Percentiles rank a stretch among this genome's conserved stretches.
Evolutionary conservation across 306 rosid genomes (phyloP).

Genomic region (Prunus kanzakura): DNA sequence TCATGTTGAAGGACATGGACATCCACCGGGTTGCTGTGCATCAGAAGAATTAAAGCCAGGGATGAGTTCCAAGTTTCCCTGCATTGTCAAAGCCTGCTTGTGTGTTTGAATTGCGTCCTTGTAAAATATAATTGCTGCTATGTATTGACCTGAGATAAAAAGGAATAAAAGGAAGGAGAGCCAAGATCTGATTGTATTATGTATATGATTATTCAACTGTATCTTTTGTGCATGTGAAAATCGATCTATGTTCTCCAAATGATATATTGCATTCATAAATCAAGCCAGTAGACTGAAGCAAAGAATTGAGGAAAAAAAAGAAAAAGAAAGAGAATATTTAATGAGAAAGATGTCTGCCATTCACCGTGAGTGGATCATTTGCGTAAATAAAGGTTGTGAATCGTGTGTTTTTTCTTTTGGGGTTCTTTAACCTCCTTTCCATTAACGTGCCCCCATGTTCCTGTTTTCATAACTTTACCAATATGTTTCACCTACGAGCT

Average conservation of each 20-base stretch:
- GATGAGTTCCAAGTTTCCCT: neutral
- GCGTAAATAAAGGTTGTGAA: neutral
- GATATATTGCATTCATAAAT: too few species aligned
- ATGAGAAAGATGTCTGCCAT: neutral
- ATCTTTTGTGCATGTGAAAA: neutral
- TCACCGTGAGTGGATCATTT: neutral
- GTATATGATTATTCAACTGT: neutral
- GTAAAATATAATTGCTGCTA: neutral
- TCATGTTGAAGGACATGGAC: constrained; percentile 99
- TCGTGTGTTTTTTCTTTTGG: too few species aligned
- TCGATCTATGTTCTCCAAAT: neutral
- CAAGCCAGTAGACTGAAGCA: neutral
- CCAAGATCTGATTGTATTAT: neutral
- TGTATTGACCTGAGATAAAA: neutral
- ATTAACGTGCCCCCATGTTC: neutral
- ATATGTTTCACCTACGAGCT: too few species aligned
- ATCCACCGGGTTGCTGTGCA: constrained; percentile 92
- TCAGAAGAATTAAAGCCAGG: constrained; percentile 54
- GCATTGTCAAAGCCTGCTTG: neutral
- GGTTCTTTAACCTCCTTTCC: too few species aligned
- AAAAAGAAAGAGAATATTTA: too few species aligned
- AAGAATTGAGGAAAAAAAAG: neutral
- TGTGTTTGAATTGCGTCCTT: neutral
- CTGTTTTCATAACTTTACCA: too few species aligned
- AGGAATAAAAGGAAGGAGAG: neutral